Base-by-base conservation (phyloP, 2,329 filamentous ascomycete genomes). In the Exophiala alcalophila region DNA sequence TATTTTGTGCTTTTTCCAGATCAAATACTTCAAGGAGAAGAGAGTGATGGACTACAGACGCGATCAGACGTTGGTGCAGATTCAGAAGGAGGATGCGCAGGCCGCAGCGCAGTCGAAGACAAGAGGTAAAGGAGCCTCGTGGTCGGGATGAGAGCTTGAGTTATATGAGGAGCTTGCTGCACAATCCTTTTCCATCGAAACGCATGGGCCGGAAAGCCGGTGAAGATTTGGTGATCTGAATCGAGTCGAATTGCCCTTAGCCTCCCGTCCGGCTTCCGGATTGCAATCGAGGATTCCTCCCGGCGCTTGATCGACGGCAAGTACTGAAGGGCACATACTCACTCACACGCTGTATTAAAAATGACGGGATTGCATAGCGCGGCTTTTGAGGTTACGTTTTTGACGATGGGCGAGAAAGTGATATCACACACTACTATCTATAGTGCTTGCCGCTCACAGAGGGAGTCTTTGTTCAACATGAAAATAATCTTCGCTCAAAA, bases 21-120 rank as follows among this genome's bases (percentile, higher is more conserved):
- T 96, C 49, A 88, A 89, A 68, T 97, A 98, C 67, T 98, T 98
- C 70, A 96, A 97, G 73, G 90, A 96, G 67, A 85, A 89, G 69
- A 77, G 92, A 59, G 87, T 97, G 24, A 91, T 94, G 68, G 92
- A 98, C 57, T 77, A 86, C 60, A 86, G 94, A 58, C 88, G 91
- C 67, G 83, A 86, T 60, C 74, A 82, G 67, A 84, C 87, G 16
- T 71, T 95, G 53, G 83, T 84, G 57, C 79, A 80, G 61, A 77
- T 95, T 57, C 76, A 84, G 61, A 76, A 74, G 32, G 83, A 91
- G 63, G 84, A 85, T 51, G 86, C 84, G 9, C 71, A 76, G 52
- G 73, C 77, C 65, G 73, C 86, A 62, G 57, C 64, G 29, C 62
- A 69, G 43, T 48, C 65, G 45, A 67, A 66, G 52, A 27, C 36